Percentiles rank a stretch among this genome's conserved stretches.
These are phyloP conservation scores for Apiotrichum gracile DNA, from an alignment of 1,284 basidiomycete genomes.

Conservation along the genomic window DNA sequence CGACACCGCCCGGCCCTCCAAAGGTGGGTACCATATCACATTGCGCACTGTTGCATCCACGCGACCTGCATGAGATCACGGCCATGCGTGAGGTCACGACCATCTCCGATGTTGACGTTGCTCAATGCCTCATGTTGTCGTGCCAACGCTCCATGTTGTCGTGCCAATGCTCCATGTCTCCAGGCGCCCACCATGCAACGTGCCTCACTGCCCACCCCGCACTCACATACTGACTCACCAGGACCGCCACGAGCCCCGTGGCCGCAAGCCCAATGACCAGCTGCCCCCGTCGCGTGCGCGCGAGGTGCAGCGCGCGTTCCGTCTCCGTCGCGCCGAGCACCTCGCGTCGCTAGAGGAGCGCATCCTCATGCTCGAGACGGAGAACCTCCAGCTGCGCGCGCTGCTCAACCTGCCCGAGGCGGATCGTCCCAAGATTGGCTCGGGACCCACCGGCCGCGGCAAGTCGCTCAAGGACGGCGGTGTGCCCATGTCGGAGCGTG, in stretches of 20 bases:
- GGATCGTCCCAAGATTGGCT: constrained; percentile 42
- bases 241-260: constrained; percentile 53
- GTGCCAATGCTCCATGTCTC: too few relatives aligned
- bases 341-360: constrained; percentile 75
- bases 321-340: constrained; percentile 81
- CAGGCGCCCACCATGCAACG: too few relatives aligned
- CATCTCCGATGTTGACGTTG: too few relatives aligned
- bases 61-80: too few relatives aligned
- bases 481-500: constrained; percentile 47
- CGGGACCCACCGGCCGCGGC: constrained; percentile 47
- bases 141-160: too few relatives aligned
- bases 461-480: constrained; percentile 47
- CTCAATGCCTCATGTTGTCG: too few relatives aligned
- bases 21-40: too few relatives aligned
- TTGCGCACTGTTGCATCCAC: too few relatives aligned
- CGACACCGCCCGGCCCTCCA: too few relatives aligned
- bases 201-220: background rate
- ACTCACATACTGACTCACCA: constrained; percentile 9
- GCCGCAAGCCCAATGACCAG: constrained; percentile 84
- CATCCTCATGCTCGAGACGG: constrained; percentile 74
- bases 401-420: constrained; percentile 66
- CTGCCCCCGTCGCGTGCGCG: constrained; percentile 84
- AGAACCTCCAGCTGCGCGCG: constrained; percentile 70
- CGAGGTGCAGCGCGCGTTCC: constrained; percentile 87
- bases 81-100: too few relatives aligned